Evolutionary conservation across 225 moss, liverwort and hornwort genomes (phyloP).

Genomic region (Sphagnum contortum): DNA sequence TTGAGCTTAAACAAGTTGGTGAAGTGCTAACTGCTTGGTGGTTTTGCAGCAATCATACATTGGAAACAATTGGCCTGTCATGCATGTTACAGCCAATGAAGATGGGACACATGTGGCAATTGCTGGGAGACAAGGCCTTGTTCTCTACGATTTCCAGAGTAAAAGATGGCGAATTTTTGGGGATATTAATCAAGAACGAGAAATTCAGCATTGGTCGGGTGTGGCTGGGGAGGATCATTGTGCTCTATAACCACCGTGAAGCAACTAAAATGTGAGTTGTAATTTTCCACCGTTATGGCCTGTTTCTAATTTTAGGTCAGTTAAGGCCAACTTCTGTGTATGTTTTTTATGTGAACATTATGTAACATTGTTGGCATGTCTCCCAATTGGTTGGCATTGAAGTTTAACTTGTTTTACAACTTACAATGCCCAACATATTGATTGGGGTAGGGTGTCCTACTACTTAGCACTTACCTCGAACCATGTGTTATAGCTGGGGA

Average conservation of each 20-base stretch:
- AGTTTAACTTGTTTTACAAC: too few relatives aligned
- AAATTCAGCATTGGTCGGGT: conserved; percentile 82
- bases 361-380: too few relatives aligned
- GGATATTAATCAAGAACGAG: conserved; percentile 94
- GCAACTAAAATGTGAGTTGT: conserved; percentile 64
- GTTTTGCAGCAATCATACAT: conserved; percentile 88
- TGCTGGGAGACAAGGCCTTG: conserved; percentile 88
- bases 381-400: too few relatives aligned
- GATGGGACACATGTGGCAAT: conserved; percentile 96
- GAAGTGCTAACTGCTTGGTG: not conserved
- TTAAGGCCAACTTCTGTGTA: too few relatives aligned
- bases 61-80: conserved; percentile 82
- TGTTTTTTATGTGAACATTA: too few relatives aligned
- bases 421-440: too few relatives aligned
- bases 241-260: conserved; percentile 82
- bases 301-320: too few relatives aligned
- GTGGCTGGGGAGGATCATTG: conserved; percentile 91
- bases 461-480: too few relatives aligned
- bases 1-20: not conserved
- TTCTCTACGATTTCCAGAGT: conserved; percentile 75
- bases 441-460: too few relatives aligned
- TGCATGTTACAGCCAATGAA: conserved; percentile 90
- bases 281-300: too few relatives aligned
- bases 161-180: conserved; percentile 99
- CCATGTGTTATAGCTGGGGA: too few relatives aligned